phyloP scores from a whole-genome alignment of 108 stramenopile genomes.

The Fragilaria crotonensis region DNA sequence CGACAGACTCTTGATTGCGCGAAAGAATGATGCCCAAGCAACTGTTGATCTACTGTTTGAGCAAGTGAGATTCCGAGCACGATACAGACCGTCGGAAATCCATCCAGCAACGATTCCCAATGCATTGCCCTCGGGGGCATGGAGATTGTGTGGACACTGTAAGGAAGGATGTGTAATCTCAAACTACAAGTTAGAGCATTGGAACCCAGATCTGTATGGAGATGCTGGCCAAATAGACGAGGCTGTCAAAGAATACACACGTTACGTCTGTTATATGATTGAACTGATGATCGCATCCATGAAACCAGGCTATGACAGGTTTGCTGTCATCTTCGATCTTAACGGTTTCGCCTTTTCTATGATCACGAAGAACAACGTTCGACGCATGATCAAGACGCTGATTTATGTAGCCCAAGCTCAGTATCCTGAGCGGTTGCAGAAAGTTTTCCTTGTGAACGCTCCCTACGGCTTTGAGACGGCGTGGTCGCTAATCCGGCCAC shows the following conservation, averaged over 20 bases:
- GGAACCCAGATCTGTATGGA: constrained; percentile 12
- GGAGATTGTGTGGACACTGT: constrained; percentile 13
- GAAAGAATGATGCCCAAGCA: constrained; percentile 7
- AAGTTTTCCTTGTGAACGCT: constrained; percentile 12
- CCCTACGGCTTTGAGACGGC: constrained; percentile 18
- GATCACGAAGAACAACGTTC: constrained; percentile 13
- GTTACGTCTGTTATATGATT: constrained; percentile 17
- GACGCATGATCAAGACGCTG: constrained; percentile 17
- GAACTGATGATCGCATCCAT: constrained; percentile 19
- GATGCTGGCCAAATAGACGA: constrained; percentile 1
- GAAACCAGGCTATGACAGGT: constrained; percentile 14
- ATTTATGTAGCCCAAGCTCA: constrained; percentile 24
- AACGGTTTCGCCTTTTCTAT: constrained; percentile 11
- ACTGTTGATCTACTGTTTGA: constrained; percentile 13
- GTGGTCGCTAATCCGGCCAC: constrained; percentile 14
- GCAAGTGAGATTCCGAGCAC: constrained; percentile 19
- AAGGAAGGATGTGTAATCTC: constrained; percentile 11
- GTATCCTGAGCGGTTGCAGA: constrained; percentile 22
- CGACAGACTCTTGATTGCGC: constrained; percentile 17
- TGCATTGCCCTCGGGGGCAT: constrained; percentile 22
- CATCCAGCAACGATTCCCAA: constrained; percentile 11
- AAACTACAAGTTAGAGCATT: constrained; percentile 18
- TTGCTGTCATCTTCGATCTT: constrained; percentile 21
- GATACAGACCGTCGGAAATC: constrained; percentile 11
- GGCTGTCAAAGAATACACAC: constrained; percentile 15